phyloP scores from a whole-genome alignment of 805 yeast species.

The Teunomyces panamensis region DNA sequence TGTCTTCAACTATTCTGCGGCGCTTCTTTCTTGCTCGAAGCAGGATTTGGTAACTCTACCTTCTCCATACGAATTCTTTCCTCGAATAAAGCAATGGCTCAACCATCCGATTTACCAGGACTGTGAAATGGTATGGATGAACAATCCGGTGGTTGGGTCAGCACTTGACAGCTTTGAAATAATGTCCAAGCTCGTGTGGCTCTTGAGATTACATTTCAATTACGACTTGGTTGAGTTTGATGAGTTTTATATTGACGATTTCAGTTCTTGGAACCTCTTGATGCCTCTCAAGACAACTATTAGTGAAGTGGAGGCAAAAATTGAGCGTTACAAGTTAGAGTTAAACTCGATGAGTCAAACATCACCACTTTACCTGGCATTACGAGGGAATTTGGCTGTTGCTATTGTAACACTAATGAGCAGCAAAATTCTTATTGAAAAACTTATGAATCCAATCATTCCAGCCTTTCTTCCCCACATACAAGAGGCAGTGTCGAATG shows the following conservation, averaged over 20 bases:
- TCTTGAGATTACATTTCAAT: slow-evolving; percentile 20
- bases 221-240: slow-evolving; percentile 1
- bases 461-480: slow-evolving; percentile 9
- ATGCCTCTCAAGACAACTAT: slow-evolving; percentile 7
- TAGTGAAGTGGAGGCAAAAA: slow-evolving; percentile 1
- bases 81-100: slow-evolving; percentile 25
- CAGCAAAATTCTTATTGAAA: slow-evolving; percentile 11
- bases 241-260: slow-evolving; percentile 6
- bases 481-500: slow-evolving; percentile 6
- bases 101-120: slow-evolving; percentile 32
- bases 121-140: slow-evolving; percentile 41
- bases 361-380: slow-evolving; percentile 5
- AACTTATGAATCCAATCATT: slow-evolving; percentile 11
- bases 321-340: slow-evolving; percentile 5
- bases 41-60: slow-evolving; percentile 30
- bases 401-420: slow-evolving; percentile 8
- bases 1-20: slow-evolving; percentile 39
- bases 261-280: slow-evolving; percentile 9
- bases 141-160: slow-evolving; percentile 41
- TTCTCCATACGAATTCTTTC: slow-evolving; percentile 40
- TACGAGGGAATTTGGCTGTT: slow-evolving; percentile 12
- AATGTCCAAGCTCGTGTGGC: slow-evolving; percentile 36
- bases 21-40: slow-evolving; percentile 33
- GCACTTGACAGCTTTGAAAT: slow-evolving; percentile 35
- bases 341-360: neutral